Base-by-base conservation (phyloP, 1,139 yeast species). In the Magnusiomyces ingens region DNA sequence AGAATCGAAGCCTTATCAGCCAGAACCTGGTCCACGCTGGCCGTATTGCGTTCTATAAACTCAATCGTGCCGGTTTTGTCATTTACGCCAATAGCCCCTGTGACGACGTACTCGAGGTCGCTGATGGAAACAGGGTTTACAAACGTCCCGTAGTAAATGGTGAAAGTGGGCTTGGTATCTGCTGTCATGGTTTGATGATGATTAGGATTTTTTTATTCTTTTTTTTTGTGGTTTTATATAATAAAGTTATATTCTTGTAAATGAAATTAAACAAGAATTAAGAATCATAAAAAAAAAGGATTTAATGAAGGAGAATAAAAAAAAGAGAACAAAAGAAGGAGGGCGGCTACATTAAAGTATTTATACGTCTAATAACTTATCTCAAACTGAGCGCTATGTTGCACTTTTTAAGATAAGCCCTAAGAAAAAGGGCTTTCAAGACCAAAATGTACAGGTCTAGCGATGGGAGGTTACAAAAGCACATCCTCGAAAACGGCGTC, bases 51-150 rank as follows among this genome's bases (percentile, higher is more conserved):
- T 45, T 70, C 72, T 13, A 80, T 64, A 54, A 76, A 75, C 17
- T 60, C 67, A 51, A 82, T 82, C 0, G 67, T 65, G 2, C 87
- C 87, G 1, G 63, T 60, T 11, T 38, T 21, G 1, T 54, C 48
- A 52, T 75, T 75, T 11, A 85, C 88, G 6, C 84, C 85, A 15
- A 82, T 65, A 0, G 77, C 74, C n/a, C 81, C 77, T 32, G 69
- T 63, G 2, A 73, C 69, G 13, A 80, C 62, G 44, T 79, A 71
- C 57, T 83, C 78, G 13, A 84, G 62, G 19, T 67, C 60, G 1
- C 78, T 78, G 10, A 81, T 63, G 1, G 52, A 58, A 3, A 83
- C 80, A 0, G 85, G 78, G 61, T 83, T 86, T 6, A 78, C 76
- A 57, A 82, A 73, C 0, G 82, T 75, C 1, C 89, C 89, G 52